phyloP scores from a whole-genome alignment of 805 yeast genomes.

The Citeromyces nyonsensis region DNA sequence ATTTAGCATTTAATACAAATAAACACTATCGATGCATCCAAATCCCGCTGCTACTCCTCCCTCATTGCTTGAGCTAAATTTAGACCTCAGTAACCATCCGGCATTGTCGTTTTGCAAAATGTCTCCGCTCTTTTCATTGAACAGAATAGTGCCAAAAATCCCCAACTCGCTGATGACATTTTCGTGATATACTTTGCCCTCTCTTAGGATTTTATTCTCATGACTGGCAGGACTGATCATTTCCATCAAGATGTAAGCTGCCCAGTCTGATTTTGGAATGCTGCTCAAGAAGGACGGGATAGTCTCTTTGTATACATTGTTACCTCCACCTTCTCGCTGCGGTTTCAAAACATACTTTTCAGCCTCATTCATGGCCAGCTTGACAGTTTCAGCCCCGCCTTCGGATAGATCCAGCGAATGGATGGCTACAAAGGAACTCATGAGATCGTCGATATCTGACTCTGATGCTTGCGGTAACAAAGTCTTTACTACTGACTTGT shows the following conservation, averaged over 20 bases:
- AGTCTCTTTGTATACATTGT: conserved; percentile 76
- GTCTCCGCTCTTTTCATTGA: conserved; percentile 47
- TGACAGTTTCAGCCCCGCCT: conserved; percentile 45
- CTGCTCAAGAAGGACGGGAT: conserved; percentile 59
- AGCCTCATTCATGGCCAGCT: conserved; percentile 53
- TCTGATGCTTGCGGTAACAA: conserved; percentile 24
- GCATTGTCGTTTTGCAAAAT: conserved; percentile 49
- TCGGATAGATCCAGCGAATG: conserved; percentile 69
- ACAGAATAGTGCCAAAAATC: conserved; percentile 69
- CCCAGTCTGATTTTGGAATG: conserved; percentile 63
- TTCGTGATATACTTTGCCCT: conserved; percentile 46
- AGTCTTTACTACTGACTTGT: conserved; percentile 25
- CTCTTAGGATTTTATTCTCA: conserved; percentile 56
- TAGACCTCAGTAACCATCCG: conserved; percentile 83
- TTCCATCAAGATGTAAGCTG: conserved; percentile 88
- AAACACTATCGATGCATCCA: conserved; percentile 86
- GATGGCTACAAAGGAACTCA: conserved; percentile 68
- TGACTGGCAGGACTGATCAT: conserved; percentile 65
- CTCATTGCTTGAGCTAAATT: conserved; percentile 77
- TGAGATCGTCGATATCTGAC: conserved; percentile 14
- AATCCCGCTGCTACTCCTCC: conserved; percentile 99
- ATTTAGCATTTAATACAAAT: conserved; percentile 21
- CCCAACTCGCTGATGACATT: conserved; percentile 86
- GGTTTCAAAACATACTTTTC: conserved; percentile 80
- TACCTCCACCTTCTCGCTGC: conserved; percentile 98